Evolutionary conservation across 2,329 filamentous ascomycete genomes (phyloP).

Genomic region (Nigrospora oryzae): DNA sequence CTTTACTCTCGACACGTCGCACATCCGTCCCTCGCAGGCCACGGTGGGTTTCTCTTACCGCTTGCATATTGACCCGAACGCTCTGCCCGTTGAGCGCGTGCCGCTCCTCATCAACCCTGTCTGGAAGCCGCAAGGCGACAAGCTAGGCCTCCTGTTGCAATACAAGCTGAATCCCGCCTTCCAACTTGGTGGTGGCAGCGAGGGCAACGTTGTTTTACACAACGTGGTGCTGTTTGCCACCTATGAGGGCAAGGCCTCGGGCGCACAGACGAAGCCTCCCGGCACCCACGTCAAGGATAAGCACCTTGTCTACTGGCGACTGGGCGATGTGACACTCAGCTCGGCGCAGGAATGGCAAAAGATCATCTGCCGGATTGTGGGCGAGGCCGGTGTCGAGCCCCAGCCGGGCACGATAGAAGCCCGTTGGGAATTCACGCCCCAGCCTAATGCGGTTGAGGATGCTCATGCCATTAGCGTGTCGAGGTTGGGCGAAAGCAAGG

Average conservation of each 20-base stretch:
- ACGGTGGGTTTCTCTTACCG: conserved; percentile 89
- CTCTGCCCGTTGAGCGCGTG: conserved; percentile 44
- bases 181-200: conserved; percentile 26
- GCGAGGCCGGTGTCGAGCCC: conserved; percentile 62
- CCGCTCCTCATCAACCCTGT: conserved; percentile 66
- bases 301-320: conserved; percentile 70
- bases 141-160: conserved; percentile 77
- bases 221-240: conserved; percentile 69
- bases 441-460: conserved; percentile 30
- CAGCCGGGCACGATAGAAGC: conserved; percentile 74
- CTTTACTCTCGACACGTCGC: conserved; percentile 67
- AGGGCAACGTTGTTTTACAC: conserved; percentile 50
- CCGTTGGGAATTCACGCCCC: conserved; percentile 56
- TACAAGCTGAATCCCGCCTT: conserved; percentile 75
- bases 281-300: conserved; percentile 75
- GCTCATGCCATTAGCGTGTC: conserved; percentile 52
- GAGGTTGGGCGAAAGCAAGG: conserved; percentile 39
- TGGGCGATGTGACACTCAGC: conserved; percentile 64
- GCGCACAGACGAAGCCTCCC: conserved; percentile 68
- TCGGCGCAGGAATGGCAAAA: conserved; percentile 58
- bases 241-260: conserved; percentile 59
- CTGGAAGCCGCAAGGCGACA: conserved; percentile 79
- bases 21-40: conserved; percentile 55
- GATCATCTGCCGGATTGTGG: conserved; percentile 72
- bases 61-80: conserved; percentile 58